A percentile compares a stretch with the other conserved stretches of the same genome.
Conservation (phyloP, 2,329 filamentous ascomycete genomes). For the Sarocladium oryzae region DNA sequence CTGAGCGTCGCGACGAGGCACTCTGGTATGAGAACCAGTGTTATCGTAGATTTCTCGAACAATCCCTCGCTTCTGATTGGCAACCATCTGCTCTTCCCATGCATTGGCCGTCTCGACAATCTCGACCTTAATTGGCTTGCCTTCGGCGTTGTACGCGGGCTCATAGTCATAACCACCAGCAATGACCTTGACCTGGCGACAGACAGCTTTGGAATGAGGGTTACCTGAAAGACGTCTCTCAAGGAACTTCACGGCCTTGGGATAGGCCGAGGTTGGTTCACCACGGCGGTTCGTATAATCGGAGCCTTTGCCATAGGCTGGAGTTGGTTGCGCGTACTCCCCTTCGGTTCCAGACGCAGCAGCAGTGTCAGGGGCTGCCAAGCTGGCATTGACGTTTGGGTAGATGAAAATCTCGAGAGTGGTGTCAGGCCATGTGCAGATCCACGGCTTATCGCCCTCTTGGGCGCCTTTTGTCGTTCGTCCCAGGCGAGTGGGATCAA, state of each 20-base stretch:
- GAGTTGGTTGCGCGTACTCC: conserved; percentile 9
- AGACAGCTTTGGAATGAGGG: conserved; percentile 30
- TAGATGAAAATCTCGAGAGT: conserved; percentile 53
- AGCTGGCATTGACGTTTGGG: conserved; percentile 43
- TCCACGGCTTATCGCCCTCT: conserved; percentile 48
- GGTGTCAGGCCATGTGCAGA: conserved; percentile 52
- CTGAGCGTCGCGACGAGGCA: neutral
- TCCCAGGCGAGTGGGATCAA: conserved; percentile 21
- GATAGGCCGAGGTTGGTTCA: conserved; percentile 31
- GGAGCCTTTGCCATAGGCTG: neutral
- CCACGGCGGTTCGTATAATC: conserved; percentile 10
- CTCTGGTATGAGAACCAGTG: neutral
- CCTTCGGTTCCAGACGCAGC: neutral
- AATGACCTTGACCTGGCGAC: conserved; percentile 41
- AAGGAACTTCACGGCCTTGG: conserved; percentile 47
- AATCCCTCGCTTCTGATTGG: conserved; percentile 11
- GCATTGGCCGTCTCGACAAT: neutral
- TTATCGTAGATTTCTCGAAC: conserved; percentile 10
- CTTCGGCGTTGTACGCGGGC: neutral
- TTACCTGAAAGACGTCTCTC: conserved; percentile 39
- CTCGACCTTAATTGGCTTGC: neutral
- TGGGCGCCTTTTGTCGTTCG: conserved; percentile 23
- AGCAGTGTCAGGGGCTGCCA: conserved; percentile 10
- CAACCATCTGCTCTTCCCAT: neutral
- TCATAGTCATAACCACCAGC: conserved; percentile 21